Evolutionary conservation across 2,329 filamentous ascomycete genomes (phyloP), one percentile per base, ranked within the genome.

Genomic region (Venturia aucupariae): DNA sequence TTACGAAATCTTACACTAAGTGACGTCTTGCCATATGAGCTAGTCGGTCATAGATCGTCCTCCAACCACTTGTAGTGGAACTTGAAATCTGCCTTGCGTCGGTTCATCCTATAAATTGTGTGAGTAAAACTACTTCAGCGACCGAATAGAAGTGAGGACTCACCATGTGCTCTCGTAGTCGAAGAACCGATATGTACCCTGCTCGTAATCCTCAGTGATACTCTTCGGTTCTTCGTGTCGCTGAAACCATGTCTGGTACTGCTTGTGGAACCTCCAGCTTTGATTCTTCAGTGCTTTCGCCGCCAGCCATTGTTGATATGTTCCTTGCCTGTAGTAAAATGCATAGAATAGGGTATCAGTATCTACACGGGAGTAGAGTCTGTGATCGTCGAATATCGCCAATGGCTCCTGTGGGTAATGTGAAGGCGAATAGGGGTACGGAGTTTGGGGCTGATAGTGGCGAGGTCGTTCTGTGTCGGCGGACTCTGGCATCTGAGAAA

Each of bases 131-230:
- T n/a, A 44, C 55, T 55, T 62, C 54, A 51, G 39, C 24, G 64
- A 30, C 48, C 44, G 30, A 13, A 38, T 24, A 55, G 27, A 8
- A 60, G n/a, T 24, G 6, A 42, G 51, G 65, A 81, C 89, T 78
- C 79, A 97, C 94, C 94, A 99, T 73, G 94, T 99, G 77, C 90
- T 96, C 79, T 99, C 94, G 74, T 99, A 99, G 78, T 99, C 94
- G 76, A 99, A 99, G 81, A 99, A 99, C 61, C 94, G 88, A 80
- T 99, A 99, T 30, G 94, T 99, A 67, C 94, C 94, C 78, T 99
- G 94, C 79, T 99, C 94, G 73, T 91, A 97, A 78, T 99, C 94
- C 76, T 99, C 94, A 0, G 94, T 97, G 72, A 99, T 99, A 70
- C 87, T 92, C 81, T 99, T 99, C 22, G 94, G 94, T 79, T 99